Base-by-base conservation (phyloP, 2,329 filamentous ascomycete genomes). In the Epichloe coenophiala region DNA sequence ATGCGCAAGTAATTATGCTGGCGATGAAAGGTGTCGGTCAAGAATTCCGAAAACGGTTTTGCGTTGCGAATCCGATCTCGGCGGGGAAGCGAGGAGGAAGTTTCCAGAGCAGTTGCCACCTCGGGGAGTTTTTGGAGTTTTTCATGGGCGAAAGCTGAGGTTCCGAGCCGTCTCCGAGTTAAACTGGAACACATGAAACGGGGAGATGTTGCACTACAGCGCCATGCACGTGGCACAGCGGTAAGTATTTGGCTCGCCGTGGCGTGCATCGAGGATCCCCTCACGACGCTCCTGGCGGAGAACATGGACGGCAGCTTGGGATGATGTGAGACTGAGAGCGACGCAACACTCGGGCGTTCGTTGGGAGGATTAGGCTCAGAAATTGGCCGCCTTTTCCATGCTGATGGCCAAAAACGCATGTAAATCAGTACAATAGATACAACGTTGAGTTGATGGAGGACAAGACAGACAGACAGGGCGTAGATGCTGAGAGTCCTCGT, bases 1-100 rank as follows among this genome's bases (percentile, higher is more conserved):
- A 98, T 97, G 56, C 93, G 87, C 53, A 98, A 78, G 65, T 98
- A 98, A 69, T 95, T 89, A 73, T 98, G 93, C 64, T 95, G 86
- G 27, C 93, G 83, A 55, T 85, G 72, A 67, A 89, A 96, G 40
- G 75, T 86, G 65, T 98, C 93, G 1, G 91, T 97, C 54, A 98
- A 74, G 65, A 97, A 97, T 48, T 88, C 82, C 42, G 91, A 96
- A 64, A 97, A 95, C 1, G 90, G 89, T 61, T 83, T 89, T 23
- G 77, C 74, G 46, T 78, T 64, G 53, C 71, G 71, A 53, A 81
- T 62, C 21, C 62, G 65, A 42, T 71, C 68, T 49, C 69, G 68
- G 23, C 74, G 71, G 15, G 66, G 63, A 48, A 57, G 55, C 17
- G 57, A 38, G 12, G 60, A 53, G 21, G 57, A 47, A 41, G 55